phyloP scores from a whole-genome alignment of 768 basidiomycete genomes.

The Boletus tylopilopsis region DNA sequence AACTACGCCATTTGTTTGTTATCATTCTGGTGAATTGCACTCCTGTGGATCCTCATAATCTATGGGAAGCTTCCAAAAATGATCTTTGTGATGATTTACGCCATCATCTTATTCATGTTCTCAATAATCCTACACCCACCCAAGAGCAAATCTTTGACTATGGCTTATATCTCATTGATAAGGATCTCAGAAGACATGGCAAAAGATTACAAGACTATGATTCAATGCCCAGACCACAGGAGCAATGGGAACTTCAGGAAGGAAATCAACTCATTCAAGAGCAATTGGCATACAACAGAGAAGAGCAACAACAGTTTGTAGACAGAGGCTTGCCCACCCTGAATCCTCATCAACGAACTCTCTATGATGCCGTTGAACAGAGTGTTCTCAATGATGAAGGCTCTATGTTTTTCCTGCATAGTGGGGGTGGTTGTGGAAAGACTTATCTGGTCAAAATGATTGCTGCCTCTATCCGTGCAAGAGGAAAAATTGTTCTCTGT shows the following conservation, averaged over 20 bases:
- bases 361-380: neutral
- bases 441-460: neutral
- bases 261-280: constrained; percentile 18
- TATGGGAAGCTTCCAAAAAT: neutral
- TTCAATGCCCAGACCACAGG: neutral
- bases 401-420: constrained; percentile 37
- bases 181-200: neutral
- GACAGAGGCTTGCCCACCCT: neutral
- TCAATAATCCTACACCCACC: neutral
- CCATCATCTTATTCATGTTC: neutral
- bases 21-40: neutral
- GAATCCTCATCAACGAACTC: neutral
- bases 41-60: constrained; percentile 27
- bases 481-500: neutral
- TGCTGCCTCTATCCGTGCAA: neutral
- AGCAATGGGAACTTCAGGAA: constrained; percentile 7
- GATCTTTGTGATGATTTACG: constrained; percentile 9
- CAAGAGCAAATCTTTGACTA: neutral
- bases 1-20: neutral
- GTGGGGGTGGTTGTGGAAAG: constrained; percentile 13
- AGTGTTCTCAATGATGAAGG: neutral
- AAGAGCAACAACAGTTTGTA: neutral
- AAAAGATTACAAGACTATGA: neutral
- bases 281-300: neutral
- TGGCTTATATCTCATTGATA: neutral